Conservation (phyloP, 2,329 filamentous ascomycete genomes). For the Harringtonia aguacate region DNA sequence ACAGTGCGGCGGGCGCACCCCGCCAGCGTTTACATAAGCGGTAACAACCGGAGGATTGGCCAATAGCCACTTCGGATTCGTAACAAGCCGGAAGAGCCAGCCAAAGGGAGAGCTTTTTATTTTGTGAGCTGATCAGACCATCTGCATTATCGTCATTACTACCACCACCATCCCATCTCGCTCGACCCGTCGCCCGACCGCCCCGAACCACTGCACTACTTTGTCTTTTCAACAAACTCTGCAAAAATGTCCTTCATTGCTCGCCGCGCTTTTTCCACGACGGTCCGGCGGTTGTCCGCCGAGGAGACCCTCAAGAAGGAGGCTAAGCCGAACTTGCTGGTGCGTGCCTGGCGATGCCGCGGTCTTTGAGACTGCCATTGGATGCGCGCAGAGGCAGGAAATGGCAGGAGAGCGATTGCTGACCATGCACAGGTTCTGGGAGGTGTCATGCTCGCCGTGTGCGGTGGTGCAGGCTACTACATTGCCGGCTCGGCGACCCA, state of each 20-base stretch:
- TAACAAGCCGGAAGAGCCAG: neutral
- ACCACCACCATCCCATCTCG: neutral
- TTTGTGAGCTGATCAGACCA: conserved; percentile 2
- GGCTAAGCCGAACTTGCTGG: conserved; percentile 40
- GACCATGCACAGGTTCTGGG: conserved; percentile 60
- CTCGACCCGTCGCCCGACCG: neutral
- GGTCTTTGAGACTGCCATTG: conserved; percentile 2
- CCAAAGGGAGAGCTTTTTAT: conserved; percentile 1
- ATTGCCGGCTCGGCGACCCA: conserved; percentile 79
- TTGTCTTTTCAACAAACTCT: neutral
- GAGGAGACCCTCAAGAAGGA: conserved; percentile 43
- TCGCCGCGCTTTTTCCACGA: conserved; percentile 35
- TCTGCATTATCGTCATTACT: neutral
- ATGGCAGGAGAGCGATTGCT: neutral
- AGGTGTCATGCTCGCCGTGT: conserved; percentile 80
- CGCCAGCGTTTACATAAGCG: conserved; percentile 6
- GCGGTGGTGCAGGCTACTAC: conserved; percentile 83
- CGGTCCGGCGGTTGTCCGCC: conserved; percentile 10
- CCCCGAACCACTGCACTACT: neutral
- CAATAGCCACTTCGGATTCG: conserved; percentile 5
- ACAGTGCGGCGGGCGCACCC: too few species aligned
- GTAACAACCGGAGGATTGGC: conserved; percentile 7
- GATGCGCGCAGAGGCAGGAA: neutral
- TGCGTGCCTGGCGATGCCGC: conserved; percentile 21
- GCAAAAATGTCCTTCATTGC: conserved; percentile 43